These are phyloP conservation scores for Boletus speciosus DNA, from an alignment of 768 basidiomycete species.

Conservation along the genomic window DNA sequence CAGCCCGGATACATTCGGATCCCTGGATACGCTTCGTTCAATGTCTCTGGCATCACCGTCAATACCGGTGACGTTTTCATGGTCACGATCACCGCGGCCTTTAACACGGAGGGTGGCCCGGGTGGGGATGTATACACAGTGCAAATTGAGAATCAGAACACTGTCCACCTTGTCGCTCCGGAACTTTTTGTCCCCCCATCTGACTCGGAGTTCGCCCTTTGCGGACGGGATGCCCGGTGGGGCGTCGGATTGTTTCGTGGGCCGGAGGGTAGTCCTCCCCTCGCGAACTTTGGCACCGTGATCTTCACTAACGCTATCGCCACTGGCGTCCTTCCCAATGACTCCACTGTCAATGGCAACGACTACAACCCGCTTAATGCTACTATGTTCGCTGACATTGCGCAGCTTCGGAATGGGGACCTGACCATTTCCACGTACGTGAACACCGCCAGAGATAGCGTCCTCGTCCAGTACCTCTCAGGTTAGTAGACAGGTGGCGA, in stretches of 20 bases:
- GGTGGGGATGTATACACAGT: conserved; percentile 3
- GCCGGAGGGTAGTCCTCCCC: not conserved
- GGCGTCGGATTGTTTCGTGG: conserved; percentile 17
- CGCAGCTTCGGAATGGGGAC: conserved; percentile 2
- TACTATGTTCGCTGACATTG: conserved; percentile 1
- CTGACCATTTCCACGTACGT: conserved; percentile 4
- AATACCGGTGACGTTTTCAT: conserved; percentile 13
- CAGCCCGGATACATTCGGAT: not conserved
- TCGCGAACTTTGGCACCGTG: conserved; percentile 21
- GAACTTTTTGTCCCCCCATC: not conserved
- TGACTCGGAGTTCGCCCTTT: conserved; percentile 8
- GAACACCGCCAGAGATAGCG: not conserved
- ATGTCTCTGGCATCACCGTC: conserved; percentile 14
- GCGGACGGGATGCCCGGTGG: conserved; percentile 19
- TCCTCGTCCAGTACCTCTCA: conserved; percentile 4
- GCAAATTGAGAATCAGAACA: conserved; percentile 20
- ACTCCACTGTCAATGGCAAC: not conserved
- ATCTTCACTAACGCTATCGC: conserved; percentile 12
- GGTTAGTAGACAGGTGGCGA: not conserved
- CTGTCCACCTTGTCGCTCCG: not conserved
- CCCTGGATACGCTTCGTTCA: conserved; percentile 9
- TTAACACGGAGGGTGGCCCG: not conserved
- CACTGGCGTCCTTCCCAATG: not conserved
- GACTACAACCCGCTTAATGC: conserved; percentile 9
- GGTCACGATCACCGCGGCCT: conserved; percentile 13